Conservation (phyloP, 2,329 filamentous ascomycete species). For the Aspergillus niger region DNA sequence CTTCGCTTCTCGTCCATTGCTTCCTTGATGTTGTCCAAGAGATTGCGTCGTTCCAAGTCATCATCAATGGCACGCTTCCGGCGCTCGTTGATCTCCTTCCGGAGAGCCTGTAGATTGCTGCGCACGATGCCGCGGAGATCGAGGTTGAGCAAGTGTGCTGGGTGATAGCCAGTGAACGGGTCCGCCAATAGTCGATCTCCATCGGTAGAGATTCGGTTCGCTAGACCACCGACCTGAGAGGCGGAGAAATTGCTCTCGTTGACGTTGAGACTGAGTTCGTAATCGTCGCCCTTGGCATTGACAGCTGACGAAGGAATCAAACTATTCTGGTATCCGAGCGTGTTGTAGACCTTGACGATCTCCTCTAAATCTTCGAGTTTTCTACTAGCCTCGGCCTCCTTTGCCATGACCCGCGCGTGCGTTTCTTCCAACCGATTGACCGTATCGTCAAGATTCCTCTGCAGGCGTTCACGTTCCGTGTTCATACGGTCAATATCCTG, state of each 20-base stretch:
- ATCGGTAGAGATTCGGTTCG: conserved; percentile 52
- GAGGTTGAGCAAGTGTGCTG: conserved; percentile 82
- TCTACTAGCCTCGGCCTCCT: conserved; percentile 80
- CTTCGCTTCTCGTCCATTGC: conserved; percentile 93
- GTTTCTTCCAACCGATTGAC: conserved; percentile 77
- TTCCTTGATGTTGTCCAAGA: conserved; percentile 92
- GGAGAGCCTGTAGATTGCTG: conserved; percentile 71
- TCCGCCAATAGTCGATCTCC: conserved; percentile 81
- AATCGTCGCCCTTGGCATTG: conserved; percentile 82
- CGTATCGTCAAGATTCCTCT: conserved; percentile 80
- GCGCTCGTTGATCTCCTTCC: conserved; percentile 91
- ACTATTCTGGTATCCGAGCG: conserved; percentile 87
- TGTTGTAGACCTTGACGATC: conserved; percentile 88
- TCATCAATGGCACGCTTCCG: conserved; percentile 79
- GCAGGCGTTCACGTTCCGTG: conserved; percentile 88
- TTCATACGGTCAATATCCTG: conserved; percentile 99
- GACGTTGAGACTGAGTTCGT: conserved; percentile 81
- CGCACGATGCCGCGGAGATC: conserved; percentile 84
- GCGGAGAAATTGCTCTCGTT: conserved; percentile 78
- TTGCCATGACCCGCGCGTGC: conserved; percentile 79
- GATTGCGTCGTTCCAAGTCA: conserved; percentile 92
- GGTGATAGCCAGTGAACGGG: conserved; percentile 81
- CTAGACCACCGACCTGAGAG: conserved; percentile 56
- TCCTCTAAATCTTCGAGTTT: conserved; percentile 92
- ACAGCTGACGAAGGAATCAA: conserved; percentile 81